Base-by-base conservation (phyloP, 495 filamentous ascomycete species). In the Hyaloscypha hepaticicola region DNA sequence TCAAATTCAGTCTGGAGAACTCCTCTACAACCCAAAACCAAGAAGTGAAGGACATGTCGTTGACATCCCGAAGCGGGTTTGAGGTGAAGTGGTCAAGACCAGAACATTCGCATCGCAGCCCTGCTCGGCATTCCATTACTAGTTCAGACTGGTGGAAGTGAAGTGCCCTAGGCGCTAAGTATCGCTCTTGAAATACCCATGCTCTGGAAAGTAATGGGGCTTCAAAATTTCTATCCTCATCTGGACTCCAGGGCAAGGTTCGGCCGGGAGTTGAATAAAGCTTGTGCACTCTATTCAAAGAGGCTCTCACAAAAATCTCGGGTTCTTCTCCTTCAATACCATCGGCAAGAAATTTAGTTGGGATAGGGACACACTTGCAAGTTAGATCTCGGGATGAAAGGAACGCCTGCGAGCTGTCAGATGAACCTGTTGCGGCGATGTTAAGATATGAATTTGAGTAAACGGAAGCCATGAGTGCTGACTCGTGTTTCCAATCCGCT, bases 361-460 rank as follows among this genome's bases (percentile, higher is more conserved):
- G 31, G 22, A 50, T 24, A 5, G 45, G 14, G 22, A 50, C 45
- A 50, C 5, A 50, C 3, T 24, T 50, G 45, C 19, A 14, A 5
- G 45, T 24, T 19, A 24, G 45, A 14, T 24, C 22, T 50, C 22
- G 45, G 16, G 45, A 50, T 24, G 45, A 50, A 50, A 50, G 45
- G 22, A 50, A 50, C 19, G 5, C 45, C 4, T 50, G 45, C 5
- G 45, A 50, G 19, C 45, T 50, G 45, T 50, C 45, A n/a, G 45
- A 50, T n/a, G 45, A 50, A n/a, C 45, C 22, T 19, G 45, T 50
- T 5, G 41, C 58, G 3, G 58, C 33, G 24, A 61, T 49, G 7
- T 27, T 61, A 8, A 61, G 58, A 29, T 49, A 38, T 12, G 34
- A 22, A 33, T 61, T 53, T 61, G 63, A 49, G 33, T 63, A 66